Evolutionary conservation across 805 yeast species (phyloP), one percentile per base, ranked within the genome.

Genomic region (Saccharomycopsis vini): DNA sequence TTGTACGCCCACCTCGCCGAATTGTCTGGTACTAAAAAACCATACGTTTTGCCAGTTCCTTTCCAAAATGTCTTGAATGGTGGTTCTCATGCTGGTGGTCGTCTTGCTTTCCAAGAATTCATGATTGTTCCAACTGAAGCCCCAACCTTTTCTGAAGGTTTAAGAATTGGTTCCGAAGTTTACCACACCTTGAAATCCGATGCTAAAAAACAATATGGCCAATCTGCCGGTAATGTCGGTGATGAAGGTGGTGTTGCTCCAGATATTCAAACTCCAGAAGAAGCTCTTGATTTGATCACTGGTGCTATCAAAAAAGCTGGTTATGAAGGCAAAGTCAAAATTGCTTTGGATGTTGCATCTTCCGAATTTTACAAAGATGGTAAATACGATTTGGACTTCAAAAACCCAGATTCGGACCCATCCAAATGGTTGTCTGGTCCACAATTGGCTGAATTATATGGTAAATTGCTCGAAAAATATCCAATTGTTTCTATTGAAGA

Each of bases 191-290:
- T 90, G 70, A 92, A 92, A 78, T 70, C 89, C 55, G 73, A 84
- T 62, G 82, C 97, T 69, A 85, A 86, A 80, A 81, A 86, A 81
- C 76, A 73, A 68, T 92, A 90, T 82, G 98, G 98, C 66, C 82
- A 86, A 64, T 81, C 95, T 53, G 98, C 98, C 62, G 97, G 96
- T 73, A 90, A 90, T 75, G 98, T 90, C 66, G 98, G 98, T 80
- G 98, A 90, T 72, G 98, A 90, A 79, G 98, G 98, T 83, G 98
- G 98, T 81, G 96, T 90, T 75, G 98, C 98, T 62, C 98, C 98
- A 71, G 86, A 88, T 71, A 81, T 92, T 57, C 77, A 82, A 56
- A 78, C 96, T 59, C 90, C 98, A 65, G 85, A 79, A 70, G 97
- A 90, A 79, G 98, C 97, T 60, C 75, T 90, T 56, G 97, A 92